A percentile compares a stretch with the other conserved stretches of the same genome.
phyloP scores from a whole-genome alignment of 148 eudicot species.

The Simmondsia chinensis region DNA sequence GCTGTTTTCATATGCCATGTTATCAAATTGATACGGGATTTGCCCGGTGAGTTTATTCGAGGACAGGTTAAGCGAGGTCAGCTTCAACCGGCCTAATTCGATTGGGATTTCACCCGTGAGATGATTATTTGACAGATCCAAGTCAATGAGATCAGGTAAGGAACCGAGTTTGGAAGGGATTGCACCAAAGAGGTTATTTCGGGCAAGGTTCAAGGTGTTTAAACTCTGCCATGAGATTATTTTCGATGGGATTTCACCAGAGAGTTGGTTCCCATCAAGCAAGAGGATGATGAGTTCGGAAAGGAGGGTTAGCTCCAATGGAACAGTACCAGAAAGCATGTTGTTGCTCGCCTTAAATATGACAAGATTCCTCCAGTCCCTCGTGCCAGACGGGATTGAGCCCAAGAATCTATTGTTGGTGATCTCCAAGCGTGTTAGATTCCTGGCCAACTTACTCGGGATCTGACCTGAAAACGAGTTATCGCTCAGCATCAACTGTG shows the following conservation, averaged over 20 bases:
- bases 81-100: constrained; percentile 31
- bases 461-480: constrained; percentile 50
- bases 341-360: constrained; percentile 55
- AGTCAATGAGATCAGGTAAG: constrained; percentile 34
- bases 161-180: constrained; percentile 41
- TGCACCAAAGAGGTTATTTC: constrained; percentile 40
- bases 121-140: constrained; percentile 46
- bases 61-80: constrained; percentile 47
- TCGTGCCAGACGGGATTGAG: constrained; percentile 26
- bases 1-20: constrained; percentile 39
- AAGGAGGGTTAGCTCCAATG: constrained; percentile 38
- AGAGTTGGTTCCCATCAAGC: constrained; percentile 52
- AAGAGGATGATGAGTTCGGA: constrained; percentile 19
- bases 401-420: constrained; percentile 57
- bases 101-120: constrained; percentile 54
- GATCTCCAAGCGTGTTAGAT: constrained; percentile 38
- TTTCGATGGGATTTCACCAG: constrained; percentile 52
- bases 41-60: constrained; percentile 42
- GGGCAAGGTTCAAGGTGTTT: constrained; percentile 32
- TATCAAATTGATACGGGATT: constrained; percentile 46
- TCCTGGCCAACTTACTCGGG: constrained; percentile 33
- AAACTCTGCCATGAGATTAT: constrained; percentile 46
- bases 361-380: constrained; percentile 32
- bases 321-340: constrained; percentile 36
- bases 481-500: constrained; percentile 20